Percentiles rank a stretch among this genome's conserved stretches.
These are phyloP conservation scores for Quercus variabilis DNA, from an alignment of 306 rosid genomes.

Conservation along the genomic window DNA sequence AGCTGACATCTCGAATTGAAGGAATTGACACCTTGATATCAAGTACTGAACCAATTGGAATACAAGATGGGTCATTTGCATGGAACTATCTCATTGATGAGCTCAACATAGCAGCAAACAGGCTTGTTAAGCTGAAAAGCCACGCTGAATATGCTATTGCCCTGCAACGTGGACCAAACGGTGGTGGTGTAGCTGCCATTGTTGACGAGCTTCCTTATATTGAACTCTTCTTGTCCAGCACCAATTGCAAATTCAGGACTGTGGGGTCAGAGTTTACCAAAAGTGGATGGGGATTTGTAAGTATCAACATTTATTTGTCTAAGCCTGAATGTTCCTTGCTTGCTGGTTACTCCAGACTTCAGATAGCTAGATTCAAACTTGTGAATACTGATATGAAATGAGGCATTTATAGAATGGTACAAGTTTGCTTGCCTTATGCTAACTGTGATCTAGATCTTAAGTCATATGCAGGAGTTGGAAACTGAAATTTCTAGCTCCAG, in stretches of 20 bases:
- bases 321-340: neutral
- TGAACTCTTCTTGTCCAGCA: constrained; percentile 52
- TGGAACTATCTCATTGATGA: constrained; percentile 59
- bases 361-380: neutral
- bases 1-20: constrained; percentile 65
- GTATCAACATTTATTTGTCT: constrained; percentile 31
- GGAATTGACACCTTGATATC: constrained; percentile 74
- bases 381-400: neutral
- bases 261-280: constrained; percentile 87
- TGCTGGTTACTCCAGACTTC: neutral
- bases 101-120: constrained; percentile 58
- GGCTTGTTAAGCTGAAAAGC: constrained; percentile 52
- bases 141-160: constrained; percentile 46
- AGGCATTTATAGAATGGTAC: neutral
- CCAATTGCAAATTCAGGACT: constrained; percentile 53
- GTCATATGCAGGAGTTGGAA: neutral
- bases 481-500: neutral
- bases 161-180: constrained; percentile 52
- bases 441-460: neutral
- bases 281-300: constrained; percentile 92
- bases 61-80: constrained; percentile 75
- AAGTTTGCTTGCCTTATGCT: neutral
- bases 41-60: constrained; percentile 62
- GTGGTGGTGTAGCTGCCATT: constrained; percentile 79
- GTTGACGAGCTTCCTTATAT: constrained; percentile 90